phyloP scores from a whole-genome alignment of 225 moss, liverwort and hornwort species.

The Pseudisothecium myosuroides region DNA sequence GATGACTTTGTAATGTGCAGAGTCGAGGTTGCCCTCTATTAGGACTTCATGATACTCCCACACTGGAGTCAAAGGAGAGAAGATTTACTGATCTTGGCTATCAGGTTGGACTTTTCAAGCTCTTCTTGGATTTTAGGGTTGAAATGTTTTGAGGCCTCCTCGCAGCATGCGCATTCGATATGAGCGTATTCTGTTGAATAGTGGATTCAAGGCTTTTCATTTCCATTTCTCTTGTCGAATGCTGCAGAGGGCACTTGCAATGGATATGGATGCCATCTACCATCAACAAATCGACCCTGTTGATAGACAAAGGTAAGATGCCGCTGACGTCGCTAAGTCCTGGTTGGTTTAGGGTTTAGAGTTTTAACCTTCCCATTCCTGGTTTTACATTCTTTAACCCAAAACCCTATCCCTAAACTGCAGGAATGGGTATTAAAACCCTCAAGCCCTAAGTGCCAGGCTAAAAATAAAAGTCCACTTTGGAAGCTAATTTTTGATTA shows the following conservation, averaged over 20 bases:
- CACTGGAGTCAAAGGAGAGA: conserved; percentile 74
- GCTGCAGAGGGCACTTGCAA: conserved; percentile 61
- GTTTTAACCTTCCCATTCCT: not conserved
- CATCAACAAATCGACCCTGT: conserved; percentile 51
- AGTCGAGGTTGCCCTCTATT: conserved; percentile 82
- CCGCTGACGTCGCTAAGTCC: not conserved
- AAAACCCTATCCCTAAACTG: not conserved
- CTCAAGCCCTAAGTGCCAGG: not conserved
- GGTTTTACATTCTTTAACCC: not conserved
- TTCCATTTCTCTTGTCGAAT: not conserved
- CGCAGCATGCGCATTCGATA: not conserved
- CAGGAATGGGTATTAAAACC: not conserved
- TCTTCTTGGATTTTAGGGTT: not conserved
- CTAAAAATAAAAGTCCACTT: no score
- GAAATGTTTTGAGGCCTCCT: not conserved
- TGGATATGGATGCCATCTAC: conserved; percentile 80
- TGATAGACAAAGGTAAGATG: conserved; percentile 47
- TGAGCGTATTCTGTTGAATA: not conserved
- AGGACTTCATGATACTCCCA: conserved; percentile 91
- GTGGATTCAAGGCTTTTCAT: not conserved
- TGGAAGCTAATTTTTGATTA: not conserved
- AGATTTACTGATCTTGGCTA: conserved; percentile 86
- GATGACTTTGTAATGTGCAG: conserved; percentile 14
- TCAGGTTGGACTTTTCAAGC: conserved; percentile 30
- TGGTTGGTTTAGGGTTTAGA: not conserved